These are phyloP conservation scores for Suhomyces yuchorum DNA, from an alignment of 1,139 yeast species.

Conservation along the genomic window DNA sequence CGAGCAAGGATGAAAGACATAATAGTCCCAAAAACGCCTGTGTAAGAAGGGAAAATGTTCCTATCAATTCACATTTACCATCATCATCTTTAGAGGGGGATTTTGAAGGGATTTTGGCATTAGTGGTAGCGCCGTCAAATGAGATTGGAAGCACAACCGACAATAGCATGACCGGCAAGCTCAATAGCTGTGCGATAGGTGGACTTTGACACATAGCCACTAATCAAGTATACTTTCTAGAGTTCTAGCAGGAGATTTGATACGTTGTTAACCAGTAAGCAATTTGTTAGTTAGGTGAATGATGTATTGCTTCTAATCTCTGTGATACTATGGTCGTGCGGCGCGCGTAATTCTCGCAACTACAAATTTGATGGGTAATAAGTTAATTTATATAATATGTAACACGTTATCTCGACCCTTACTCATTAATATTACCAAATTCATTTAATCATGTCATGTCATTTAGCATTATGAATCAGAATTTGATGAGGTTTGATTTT, in stretches of 20 bases:
- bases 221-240: background rate
- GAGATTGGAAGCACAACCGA: conserved; percentile 14
- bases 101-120: conserved; percentile 4
- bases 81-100: conserved; percentile 13
- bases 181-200: conserved; percentile 13
- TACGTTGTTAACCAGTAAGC: background rate
- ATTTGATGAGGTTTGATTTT: conserved; percentile 12
- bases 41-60: conserved; percentile 68
- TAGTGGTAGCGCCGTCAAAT: conserved; percentile 4
- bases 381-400: conserved; percentile 3
- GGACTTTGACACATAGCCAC: conserved; percentile 10
- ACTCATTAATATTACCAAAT: background rate
- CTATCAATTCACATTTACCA: conserved; percentile 61
- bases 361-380: background rate
- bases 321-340: background rate
- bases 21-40: conserved; percentile 71
- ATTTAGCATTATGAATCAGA: conserved; percentile 1
- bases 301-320: background rate
- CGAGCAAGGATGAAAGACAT: conserved; percentile 70
- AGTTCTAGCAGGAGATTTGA: background rate
- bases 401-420: conserved; percentile 4
- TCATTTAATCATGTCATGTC: conserved; percentile 1
- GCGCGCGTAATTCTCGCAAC: background rate
- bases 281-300: background rate
- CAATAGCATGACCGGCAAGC: conserved; percentile 14